Evolutionary conservation across 257 asterid genomes (phyloP).

Genomic region (Solanum raphanifolium): DNA sequence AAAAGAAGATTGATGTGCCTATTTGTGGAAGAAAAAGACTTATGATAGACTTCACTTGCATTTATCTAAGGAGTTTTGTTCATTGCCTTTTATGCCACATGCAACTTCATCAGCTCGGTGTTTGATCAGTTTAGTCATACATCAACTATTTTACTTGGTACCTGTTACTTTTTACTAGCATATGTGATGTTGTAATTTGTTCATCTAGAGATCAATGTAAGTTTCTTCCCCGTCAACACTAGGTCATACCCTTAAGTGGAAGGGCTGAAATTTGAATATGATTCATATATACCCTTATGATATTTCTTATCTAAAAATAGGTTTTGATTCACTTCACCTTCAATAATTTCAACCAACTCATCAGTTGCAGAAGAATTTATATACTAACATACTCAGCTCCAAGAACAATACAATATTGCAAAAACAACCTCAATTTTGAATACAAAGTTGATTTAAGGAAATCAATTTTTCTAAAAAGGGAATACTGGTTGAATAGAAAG

Average conservation of each 20-base stretch:
- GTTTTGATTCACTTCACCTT: too few relatives aligned
- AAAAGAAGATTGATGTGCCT: conserved; percentile 41
- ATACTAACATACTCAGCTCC: not conserved
- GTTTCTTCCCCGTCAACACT: not conserved
- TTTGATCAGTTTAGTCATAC: not conserved
- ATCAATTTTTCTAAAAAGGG: too few relatives aligned
- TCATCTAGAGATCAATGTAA: not conserved
- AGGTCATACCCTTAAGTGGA: not conserved
- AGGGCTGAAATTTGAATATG: not conserved
- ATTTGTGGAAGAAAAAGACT: conserved; percentile 40
- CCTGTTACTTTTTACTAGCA: not conserved
- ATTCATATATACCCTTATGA: not conserved
- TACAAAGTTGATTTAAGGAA: too few relatives aligned
- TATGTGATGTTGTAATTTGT: not conserved
- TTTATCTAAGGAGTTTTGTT: conserved; percentile 43
- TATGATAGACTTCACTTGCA: conserved; percentile 53
- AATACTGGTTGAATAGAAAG: too few relatives aligned
- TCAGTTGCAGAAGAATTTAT: too few relatives aligned
- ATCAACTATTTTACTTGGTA: not conserved
- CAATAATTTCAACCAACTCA: too few relatives aligned
- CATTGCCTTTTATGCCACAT: conserved; percentile 39
- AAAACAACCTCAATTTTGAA: not conserved
- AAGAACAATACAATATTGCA: not conserved
- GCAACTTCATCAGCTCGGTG: not conserved
- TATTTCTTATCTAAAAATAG: too few relatives aligned